Conservation (phyloP, 768 basidiomycete species). For the Lepiota brunneoincarnata region DNA sequence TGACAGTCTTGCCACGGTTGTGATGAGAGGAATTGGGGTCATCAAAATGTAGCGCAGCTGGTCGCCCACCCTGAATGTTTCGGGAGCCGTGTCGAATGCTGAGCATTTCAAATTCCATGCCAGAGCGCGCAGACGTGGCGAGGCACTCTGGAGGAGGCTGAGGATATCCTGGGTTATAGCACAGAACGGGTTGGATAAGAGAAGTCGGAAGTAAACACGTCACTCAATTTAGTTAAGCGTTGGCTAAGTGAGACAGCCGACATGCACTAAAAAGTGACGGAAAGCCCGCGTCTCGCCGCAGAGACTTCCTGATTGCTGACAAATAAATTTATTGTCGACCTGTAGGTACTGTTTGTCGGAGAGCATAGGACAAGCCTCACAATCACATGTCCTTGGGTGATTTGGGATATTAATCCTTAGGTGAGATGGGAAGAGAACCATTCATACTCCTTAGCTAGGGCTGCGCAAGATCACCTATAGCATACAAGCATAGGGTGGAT, state of each 20-base stretch:
- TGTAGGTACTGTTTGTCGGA: too few species aligned
- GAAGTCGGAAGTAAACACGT: not conserved
- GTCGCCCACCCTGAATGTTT: not conserved
- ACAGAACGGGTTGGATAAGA: not conserved
- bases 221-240: slow-evolving; percentile 2
- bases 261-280: slow-evolving; percentile 2
- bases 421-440: too few species aligned
- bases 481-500: not conserved
- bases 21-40: not conserved
- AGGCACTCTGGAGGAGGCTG: not conserved
- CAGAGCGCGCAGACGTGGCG: too few species aligned
- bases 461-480: too few species aligned
- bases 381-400: too few species aligned
- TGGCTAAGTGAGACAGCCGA: not conserved
- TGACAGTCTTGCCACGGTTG: slow-evolving; percentile 13
- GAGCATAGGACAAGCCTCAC: too few species aligned
- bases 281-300: too few species aligned
- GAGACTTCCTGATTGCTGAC: slow-evolving; percentile 1
- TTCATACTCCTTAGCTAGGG: too few species aligned
- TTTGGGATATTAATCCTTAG: too few species aligned
- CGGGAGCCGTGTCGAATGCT: not conserved
- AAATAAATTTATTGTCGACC: not conserved
- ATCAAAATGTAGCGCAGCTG: slow-evolving; percentile 11
- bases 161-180: not conserved
- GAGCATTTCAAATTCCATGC: not conserved